Percentiles rank a stretch among this genome's conserved stretches.
These are phyloP conservation scores for Trichoderma parareesei DNA, from an alignment of 495 filamentous ascomycete species.

Conservation along the genomic window DNA sequence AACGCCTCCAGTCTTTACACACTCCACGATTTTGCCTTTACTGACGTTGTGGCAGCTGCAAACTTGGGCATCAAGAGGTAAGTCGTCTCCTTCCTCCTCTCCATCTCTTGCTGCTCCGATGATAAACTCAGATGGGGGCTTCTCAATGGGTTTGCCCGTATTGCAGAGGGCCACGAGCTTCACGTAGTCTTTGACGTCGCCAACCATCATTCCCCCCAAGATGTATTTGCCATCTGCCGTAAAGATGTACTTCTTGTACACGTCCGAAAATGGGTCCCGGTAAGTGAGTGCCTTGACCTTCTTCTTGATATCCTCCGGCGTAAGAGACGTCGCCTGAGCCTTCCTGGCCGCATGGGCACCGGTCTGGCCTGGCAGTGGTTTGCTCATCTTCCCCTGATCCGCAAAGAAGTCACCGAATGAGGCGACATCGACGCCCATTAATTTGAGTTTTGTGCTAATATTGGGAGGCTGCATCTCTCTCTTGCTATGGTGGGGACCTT, in stretches of 20 bases:
- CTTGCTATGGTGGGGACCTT: constrained; percentile 62
- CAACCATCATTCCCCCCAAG: constrained; percentile 97
- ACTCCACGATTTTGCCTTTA: constrained; percentile 71
- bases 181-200: constrained; percentile 89
- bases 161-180: constrained; percentile 94
- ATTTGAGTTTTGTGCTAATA: constrained; percentile 88
- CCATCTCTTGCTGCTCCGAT: constrained; percentile 68
- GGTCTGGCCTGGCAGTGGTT: neutral
- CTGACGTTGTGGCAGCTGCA: constrained; percentile 96
- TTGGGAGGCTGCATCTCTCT: constrained; percentile 77
- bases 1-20: constrained; percentile 74
- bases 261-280: constrained; percentile 85
- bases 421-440: constrained; percentile 89
- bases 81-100: constrained; percentile 53
- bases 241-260: constrained; percentile 96
- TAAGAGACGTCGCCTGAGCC: constrained; percentile 32
- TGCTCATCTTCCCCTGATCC: constrained; percentile 54
- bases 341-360: constrained; percentile 17
- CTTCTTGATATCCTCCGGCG: neutral
- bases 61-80: constrained; percentile 78
- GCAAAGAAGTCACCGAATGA: constrained; percentile 97
- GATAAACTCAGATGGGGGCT: constrained; percentile 85
- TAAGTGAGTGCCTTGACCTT: constrained; percentile 83
- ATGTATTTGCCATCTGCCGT: constrained; percentile 88
- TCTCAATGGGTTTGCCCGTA: constrained; percentile 70